Base-by-base conservation (phyloP, 805 yeast species). In the Wickerhamiella dianesei region DNA sequence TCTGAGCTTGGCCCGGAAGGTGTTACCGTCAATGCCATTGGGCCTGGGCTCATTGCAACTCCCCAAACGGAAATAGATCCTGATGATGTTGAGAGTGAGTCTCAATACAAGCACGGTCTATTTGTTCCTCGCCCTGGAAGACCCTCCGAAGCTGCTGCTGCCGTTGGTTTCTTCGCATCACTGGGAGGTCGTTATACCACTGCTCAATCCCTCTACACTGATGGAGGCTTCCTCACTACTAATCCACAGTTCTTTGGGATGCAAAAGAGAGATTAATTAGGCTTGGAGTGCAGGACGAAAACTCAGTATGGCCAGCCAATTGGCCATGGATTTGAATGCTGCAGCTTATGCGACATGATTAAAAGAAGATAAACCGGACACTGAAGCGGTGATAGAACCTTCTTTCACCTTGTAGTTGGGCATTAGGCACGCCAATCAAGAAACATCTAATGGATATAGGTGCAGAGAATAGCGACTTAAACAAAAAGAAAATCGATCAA, bases 21-120 rank as follows among this genome's bases (percentile, higher is more conserved):
- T 8, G 44, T 50, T 40, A 50, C 45, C 3, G 53, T 50, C 29
- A 50, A 50, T 22, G 53, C 49, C 21, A 46, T 50, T 3, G 53
- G 52, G 12, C 53, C 53, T 12, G 53, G 53, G 4, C 40, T 50
- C 8, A 37, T 50, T 32, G 53, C 53, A 12, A 50, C 53, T 13
- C 47, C 51, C 25, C 53, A 50, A 20, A 50, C 50, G n/a, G 42
- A 45, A 36, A 29, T 50, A 21, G 44, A 36, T n/a, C 51, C 53
- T 4, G 43, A 50, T 40, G 51, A 50, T 17, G 51, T 48, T n/a
- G 51, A 48, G 35, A n/a, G 13, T n/a, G 42, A 41, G n/a, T 40
- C 32, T 18, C 40, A 44, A 40, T 5, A 12, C 36, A 39, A 35
- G 41, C 21, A 3, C 14, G 51, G 48, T 6, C 3, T 50, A 3